These are phyloP conservation scores for Penicillium herquei DNA, from an alignment of 495 filamentous ascomycete species.

Conservation along the genomic window DNA sequence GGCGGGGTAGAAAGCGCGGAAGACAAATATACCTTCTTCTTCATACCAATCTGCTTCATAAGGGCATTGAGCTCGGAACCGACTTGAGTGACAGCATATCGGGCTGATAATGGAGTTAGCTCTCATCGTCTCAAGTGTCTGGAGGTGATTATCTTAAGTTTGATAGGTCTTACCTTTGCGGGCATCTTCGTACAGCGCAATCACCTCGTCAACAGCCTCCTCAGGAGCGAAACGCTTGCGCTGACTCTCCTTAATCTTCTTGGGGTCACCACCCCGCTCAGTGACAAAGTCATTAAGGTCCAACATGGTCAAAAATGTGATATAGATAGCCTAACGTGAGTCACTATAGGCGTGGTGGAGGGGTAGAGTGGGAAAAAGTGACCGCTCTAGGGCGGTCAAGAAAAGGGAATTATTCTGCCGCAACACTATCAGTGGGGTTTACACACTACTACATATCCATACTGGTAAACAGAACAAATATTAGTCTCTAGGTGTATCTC, in stretches of 20 bases:
- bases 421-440: neutral
- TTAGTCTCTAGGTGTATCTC: no score
- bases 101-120: slow-evolving; percentile 45
- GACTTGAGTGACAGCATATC: slow-evolving; percentile 78
- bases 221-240: slow-evolving; percentile 73
- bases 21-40: slow-evolving; percentile 70
- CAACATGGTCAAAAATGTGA: slow-evolving; percentile 53
- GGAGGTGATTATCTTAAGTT: neutral
- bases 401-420: neutral
- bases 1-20: neutral
- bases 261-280: slow-evolving; percentile 85
- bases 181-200: slow-evolving; percentile 83
- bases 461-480: no score
- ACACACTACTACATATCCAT: no score
- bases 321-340: slow-evolving; percentile 10
- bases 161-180: slow-evolving; percentile 57
- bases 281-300: slow-evolving; percentile 79
- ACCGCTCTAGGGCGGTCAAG: slow-evolving; percentile 3
- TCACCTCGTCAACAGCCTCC: slow-evolving; percentile 85
- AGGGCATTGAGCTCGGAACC: slow-evolving; percentile 79
- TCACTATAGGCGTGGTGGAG: slow-evolving; percentile 21
- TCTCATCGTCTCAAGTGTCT: neutral
- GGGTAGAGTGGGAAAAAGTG: slow-evolving; percentile 28
- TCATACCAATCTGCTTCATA: slow-evolving; percentile 84
- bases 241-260: slow-evolving; percentile 87